These are phyloP conservation scores for Nemania serpens DNA, from an alignment of 2,329 filamentous ascomycete genomes.

Conservation along the genomic window DNA sequence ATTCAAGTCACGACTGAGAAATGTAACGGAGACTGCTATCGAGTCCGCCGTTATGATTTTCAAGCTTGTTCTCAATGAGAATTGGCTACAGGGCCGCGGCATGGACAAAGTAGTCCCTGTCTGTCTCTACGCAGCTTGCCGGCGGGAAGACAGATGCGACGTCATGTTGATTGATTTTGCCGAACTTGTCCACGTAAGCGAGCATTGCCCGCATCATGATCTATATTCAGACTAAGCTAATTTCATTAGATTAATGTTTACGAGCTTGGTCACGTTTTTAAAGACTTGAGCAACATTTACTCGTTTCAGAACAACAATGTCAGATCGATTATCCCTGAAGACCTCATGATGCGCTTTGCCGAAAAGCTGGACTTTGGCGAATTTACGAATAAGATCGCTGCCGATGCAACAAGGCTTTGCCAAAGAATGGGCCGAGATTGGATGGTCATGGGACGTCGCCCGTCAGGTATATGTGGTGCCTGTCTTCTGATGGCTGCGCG, in stretches of 20 bases:
- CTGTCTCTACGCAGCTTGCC: slow-evolving; percentile 86
- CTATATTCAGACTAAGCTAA: slow-evolving; percentile 6
- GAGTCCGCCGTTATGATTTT: slow-evolving; percentile 74
- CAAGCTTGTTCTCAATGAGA: slow-evolving; percentile 73
- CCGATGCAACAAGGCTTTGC: slow-evolving; percentile 85
- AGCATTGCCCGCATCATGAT: neutral
- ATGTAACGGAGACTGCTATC: slow-evolving; percentile 64
- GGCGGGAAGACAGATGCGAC: slow-evolving; percentile 76
- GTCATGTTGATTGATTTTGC: slow-evolving; percentile 96
- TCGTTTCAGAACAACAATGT: slow-evolving; percentile 65
- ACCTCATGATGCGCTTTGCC: slow-evolving; percentile 89
- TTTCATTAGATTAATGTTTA: slow-evolving; percentile 77
- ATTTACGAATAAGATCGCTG: slow-evolving; percentile 80
- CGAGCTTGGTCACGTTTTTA: slow-evolving; percentile 87
- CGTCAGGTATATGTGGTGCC: slow-evolving; percentile 91
- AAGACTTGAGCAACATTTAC: slow-evolving; percentile 74
- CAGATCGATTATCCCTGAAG: slow-evolving; percentile 79
- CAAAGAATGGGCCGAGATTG: slow-evolving; percentile 95
- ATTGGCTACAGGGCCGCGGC: slow-evolving; percentile 84
- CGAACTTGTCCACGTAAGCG: slow-evolving; percentile 64
- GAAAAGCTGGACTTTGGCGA: slow-evolving; percentile 88
- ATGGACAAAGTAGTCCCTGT: slow-evolving; percentile 87
- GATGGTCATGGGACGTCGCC: slow-evolving; percentile 94
- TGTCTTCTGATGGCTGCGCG: slow-evolving; percentile 92
- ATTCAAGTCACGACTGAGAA: slow-evolving; percentile 61